Percentiles rank a stretch among this genome's conserved stretches.
Evolutionary conservation across 345 rosid genomes (phyloP).

Genomic region (Rubroshorea leprosula): DNA sequence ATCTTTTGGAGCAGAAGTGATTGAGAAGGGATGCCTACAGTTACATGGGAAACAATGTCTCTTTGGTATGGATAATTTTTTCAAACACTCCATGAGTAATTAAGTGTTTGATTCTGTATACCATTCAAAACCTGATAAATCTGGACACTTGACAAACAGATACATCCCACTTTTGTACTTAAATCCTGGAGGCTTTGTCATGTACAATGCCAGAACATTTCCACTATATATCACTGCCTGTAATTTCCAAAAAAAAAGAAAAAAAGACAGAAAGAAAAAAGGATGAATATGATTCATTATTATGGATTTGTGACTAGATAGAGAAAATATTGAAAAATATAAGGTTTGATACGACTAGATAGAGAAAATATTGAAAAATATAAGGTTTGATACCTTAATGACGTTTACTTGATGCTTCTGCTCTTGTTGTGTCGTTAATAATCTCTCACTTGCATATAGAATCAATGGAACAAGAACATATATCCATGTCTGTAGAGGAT

Average conservation of each 20-base stretch:
- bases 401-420: slow-evolving; percentile 55
- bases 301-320: not conserved
- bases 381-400: slow-evolving; percentile 49
- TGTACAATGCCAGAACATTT: slow-evolving; percentile 80
- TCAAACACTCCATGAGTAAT: not conserved
- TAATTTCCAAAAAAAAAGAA: no score
- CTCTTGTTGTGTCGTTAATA: slow-evolving; percentile 48
- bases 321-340: not conserved
- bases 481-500: slow-evolving; percentile 79
- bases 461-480: slow-evolving; percentile 52
- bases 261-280: no score
- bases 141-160: slow-evolving; percentile 81
- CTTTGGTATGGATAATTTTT: not conserved
- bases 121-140: slow-evolving; percentile 83
- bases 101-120: slow-evolving; percentile 13
- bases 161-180: slow-evolving; percentile 95
- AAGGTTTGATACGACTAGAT: not conserved
- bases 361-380: not conserved
- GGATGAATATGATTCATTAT: not conserved
- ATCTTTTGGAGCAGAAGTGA: slow-evolving; percentile 92
- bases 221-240: slow-evolving; percentile 90
- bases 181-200: slow-evolving; percentile 79
- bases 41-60: not conserved
- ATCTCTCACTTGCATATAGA: slow-evolving; percentile 56
- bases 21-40: slow-evolving; percentile 93